Conservation (phyloP, 169 alveolate species). For the Plasmodium billcollinsi region DNA sequence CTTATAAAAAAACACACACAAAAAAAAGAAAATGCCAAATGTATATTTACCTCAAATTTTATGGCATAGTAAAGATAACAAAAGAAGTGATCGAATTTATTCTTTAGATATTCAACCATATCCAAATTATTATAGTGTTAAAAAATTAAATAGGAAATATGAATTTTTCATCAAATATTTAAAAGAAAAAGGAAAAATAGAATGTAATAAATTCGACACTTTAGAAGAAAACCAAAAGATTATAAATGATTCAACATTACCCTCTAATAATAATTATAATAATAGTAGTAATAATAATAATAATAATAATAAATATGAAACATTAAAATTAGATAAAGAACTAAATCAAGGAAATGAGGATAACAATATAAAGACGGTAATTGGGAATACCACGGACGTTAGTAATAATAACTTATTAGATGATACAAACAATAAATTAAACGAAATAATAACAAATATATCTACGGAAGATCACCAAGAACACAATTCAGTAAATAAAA, state of each 20-base stretch:
- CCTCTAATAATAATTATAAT: conserved; percentile 16
- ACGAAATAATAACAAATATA: not conserved
- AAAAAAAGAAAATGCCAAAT: conserved; percentile 84
- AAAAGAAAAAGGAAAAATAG: conserved; percentile 59
- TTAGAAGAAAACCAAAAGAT: conserved; percentile 6
- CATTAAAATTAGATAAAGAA: too few relatives aligned
- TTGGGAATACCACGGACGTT: not conserved
- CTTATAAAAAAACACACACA: too few relatives aligned
- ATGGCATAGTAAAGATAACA: conserved; percentile 94
- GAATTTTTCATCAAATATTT: conserved; percentile 38
- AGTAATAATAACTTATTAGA: not conserved
- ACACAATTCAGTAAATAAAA: too few relatives aligned
- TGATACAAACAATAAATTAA: not conserved
- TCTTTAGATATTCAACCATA: conserved; percentile 92
- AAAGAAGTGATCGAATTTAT: conserved; percentile 91
- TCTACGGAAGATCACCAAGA: not conserved
- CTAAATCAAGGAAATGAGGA: too few relatives aligned
- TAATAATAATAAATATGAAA: not conserved
- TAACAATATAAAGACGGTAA: too few relatives aligned
- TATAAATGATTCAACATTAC: conserved; percentile 6
- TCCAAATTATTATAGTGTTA: conserved; percentile 74
- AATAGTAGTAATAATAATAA: conserved; percentile 4
- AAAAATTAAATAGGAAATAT: conserved; percentile 55
- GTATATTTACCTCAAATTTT: conserved; percentile 91
- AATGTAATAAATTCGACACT: conserved; percentile 3